A percentile compares a stretch with the other conserved stretches of the same genome.
Conservation (phyloP, 129 eudicot genomes). For the Deinandra increscens region DNA sequence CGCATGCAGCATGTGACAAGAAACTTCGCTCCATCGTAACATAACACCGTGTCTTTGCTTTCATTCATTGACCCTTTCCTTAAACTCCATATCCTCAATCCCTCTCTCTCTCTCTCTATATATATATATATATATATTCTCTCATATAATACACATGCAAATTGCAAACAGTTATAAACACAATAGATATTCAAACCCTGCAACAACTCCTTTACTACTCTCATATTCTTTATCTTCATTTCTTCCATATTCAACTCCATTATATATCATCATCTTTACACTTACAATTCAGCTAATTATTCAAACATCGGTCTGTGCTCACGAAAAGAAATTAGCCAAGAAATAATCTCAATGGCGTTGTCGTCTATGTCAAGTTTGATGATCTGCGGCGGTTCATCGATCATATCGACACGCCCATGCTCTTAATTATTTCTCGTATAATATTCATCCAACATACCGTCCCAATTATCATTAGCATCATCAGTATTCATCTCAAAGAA, state of each 20-base stretch:
- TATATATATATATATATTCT: background rate
- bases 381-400: background rate
- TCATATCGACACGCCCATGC: background rate
- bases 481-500: constrained; percentile 12
- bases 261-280: background rate
- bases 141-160: background rate
- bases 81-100: too few relatives aligned
- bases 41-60: constrained; percentile 20
- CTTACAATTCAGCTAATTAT: background rate
- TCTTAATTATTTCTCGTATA: background rate
- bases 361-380: constrained; percentile 19
- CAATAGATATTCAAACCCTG: too few relatives aligned
- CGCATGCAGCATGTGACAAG: background rate
- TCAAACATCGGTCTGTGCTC: too few relatives aligned
- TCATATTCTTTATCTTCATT: background rate
- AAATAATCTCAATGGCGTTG: too few relatives aligned
- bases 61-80: constrained; percentile 19
- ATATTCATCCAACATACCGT: background rate
- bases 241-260: background rate
- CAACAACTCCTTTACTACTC: background rate
- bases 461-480: background rate
- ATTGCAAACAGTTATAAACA: background rate
- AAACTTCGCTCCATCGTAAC: constrained; percentile 23
- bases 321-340: constrained; percentile 1
- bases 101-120: too few relatives aligned